Evolutionary conservation across 176 grass and related monocot species (phyloP), one percentile per base, ranked within the genome.

Genomic region (Chrysopogon serrulatus): DNA sequence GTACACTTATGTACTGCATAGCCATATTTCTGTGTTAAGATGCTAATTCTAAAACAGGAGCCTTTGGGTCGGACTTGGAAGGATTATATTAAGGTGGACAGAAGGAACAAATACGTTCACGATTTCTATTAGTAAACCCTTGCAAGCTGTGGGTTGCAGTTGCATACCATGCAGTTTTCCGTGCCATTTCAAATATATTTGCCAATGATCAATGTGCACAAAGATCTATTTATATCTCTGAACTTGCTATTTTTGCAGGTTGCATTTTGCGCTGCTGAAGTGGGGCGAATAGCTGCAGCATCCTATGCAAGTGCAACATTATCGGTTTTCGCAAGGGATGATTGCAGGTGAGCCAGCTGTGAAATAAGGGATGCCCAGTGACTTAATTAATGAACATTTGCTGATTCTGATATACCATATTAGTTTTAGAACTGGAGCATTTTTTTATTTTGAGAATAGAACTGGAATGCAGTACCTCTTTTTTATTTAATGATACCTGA

Each of bases 231-330:
- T n/a, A n/a, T n/a, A n/a, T n/a, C n/a, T n/a, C n/a, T n/a, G 27
- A 35, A 53, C 60, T 86, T 72, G 79, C 37, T 73, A 33, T 73
- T 87, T 59, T 85, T 48, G 35, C 81, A 95, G 95, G 90, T 98
- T 88, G 90, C 95, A 64, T 98, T 98, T 87, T 85, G 95, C 76
- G 74, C 95, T 43, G 93, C 90, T 62, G 70, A 89, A 82, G 87
- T 95, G 86, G 95, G 95, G 81, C 95, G 92, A 84, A 95, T 92
- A 86, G 80, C 95, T 79, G 95, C 95, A 74, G 95, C 95, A 88
- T 87, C 95, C 51, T 95, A 90, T 91, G 92, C 95, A 88, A 95
- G 83, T 91, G 91, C 88, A 53, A 91, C 88, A 6, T 54, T 98
- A 56, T 90, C 84, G 86, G 51, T 95, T 76, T 86, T 98, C 77